Base-by-base conservation (phyloP, 2,329 filamentous ascomycete species). In the Mollisia scopiformis region DNA sequence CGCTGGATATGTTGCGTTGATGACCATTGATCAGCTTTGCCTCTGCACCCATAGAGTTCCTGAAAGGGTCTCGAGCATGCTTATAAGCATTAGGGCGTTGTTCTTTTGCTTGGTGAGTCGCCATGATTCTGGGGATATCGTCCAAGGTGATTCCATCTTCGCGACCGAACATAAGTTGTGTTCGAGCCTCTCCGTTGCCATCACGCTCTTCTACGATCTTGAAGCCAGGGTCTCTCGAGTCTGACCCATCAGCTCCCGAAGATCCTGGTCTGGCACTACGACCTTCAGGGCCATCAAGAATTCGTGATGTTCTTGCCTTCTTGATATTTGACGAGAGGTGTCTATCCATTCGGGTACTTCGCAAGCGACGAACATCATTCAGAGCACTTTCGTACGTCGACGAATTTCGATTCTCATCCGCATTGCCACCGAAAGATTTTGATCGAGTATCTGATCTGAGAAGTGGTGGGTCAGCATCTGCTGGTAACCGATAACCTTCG, bases 61-160 rank as follows among this genome's bases (percentile, higher is more conserved):
- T 84, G 73, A 85, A 90, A 70, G 87, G 79, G 47, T 90, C 88
- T 25, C 91, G 86, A 41, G 88, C 87, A 70, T 90, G 89, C 62
- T 88, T 90, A 71, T 92, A 92, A 13, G 89, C 88, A 73, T 90
- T 92, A 14, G 91, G 90, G 64, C 91, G 84, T 73, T 96, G 92
- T 73, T 98, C 94, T 69, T 93, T 89, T 25, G 94, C 93, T 76
- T 98, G 94, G 75, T 98, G 93, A 14, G 95, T 92, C 33, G 95
- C 95, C 43, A 97, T 93, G 71, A 99, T 96, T 65, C 95, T 86
- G 8, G 95, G 93, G 68, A 99, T 98, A 72, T 99, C 95, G 71
- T 99, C 95, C 59, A 99, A 80, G 0, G 94, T 97, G 63, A 99
- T 85, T 25, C 92, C 92, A 75, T 98, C 93, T 71, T 94, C 90